Conservation (phyloP, 768 basidiomycete genomes). For the Gymnopilus dilepis region DNA sequence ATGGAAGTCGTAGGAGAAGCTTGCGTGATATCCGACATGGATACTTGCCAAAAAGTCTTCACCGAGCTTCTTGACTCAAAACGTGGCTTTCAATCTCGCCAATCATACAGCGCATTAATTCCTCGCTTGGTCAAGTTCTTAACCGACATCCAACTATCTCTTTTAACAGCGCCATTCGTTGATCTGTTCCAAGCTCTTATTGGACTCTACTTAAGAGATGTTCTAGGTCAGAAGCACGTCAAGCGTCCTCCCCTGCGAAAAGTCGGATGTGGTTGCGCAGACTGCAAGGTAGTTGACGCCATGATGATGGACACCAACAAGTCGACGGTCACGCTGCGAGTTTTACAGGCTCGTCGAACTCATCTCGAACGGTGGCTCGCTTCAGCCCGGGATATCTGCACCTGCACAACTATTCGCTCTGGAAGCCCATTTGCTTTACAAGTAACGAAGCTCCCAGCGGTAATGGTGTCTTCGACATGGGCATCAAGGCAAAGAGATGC, state of each 20-base stretch:
- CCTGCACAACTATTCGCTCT: constrained; percentile 24
- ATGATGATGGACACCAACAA: constrained; percentile 30
- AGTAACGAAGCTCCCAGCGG: constrained; percentile 32
- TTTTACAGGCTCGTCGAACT: constrained; percentile 22
- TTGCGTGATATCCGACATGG: constrained; percentile 24
- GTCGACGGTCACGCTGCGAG: constrained; percentile 22
- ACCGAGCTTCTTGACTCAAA: constrained; percentile 20
- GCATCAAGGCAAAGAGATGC: constrained; percentile 28
- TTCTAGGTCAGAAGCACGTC: constrained; percentile 30
- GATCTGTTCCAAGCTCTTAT: constrained; percentile 35
- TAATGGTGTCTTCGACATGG: constrained; percentile 29
- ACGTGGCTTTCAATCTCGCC: constrained; percentile 25
- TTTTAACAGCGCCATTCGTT: constrained; percentile 32
- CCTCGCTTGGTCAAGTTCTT: constrained; percentile 29
- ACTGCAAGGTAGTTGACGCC: constrained; percentile 32
- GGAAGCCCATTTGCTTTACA: constrained; percentile 33
- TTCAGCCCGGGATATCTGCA: constrained; percentile 29
- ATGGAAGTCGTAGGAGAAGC: constrained; percentile 32
- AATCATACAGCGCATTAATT: constrained; percentile 33
- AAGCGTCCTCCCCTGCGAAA: constrained; percentile 26
- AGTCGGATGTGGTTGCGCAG: constrained; percentile 37
- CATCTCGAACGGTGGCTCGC: constrained; percentile 31
- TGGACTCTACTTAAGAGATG: constrained; percentile 31
- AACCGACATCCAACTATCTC: constrained; percentile 17
- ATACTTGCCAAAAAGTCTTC: constrained; percentile 29